Percentiles rank a stretch among this genome's conserved stretches.
Evolutionary conservation across 441 rosid genomes (phyloP).

Genomic region (Omphalea diandra): DNA sequence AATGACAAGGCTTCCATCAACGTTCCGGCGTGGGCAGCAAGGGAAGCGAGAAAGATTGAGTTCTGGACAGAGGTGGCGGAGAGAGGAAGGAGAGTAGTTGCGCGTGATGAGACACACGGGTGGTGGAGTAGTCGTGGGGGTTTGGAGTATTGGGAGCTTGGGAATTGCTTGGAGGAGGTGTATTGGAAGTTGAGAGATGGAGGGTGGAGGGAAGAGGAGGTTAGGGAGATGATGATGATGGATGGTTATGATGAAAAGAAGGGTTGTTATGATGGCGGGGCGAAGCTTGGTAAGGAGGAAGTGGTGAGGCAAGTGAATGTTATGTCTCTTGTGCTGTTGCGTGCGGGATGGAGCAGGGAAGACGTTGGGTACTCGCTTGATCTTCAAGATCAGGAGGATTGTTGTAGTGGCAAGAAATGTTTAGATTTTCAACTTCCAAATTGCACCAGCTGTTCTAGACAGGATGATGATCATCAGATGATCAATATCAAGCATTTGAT

Average conservation of each 20-base stretch:
- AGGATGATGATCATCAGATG: conserved; percentile 21
- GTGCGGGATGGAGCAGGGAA: conserved; percentile 58
- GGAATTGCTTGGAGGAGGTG: conserved; percentile 57
- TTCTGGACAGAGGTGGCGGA: conserved; percentile 83
- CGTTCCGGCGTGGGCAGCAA: conserved; percentile 59
- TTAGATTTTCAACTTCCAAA: conserved; percentile 11
- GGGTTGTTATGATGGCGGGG: conserved; percentile 7
- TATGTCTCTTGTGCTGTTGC: conserved; percentile 33
- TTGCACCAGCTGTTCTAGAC: conserved; percentile 4
- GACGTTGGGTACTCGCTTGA: conserved; percentile 60
- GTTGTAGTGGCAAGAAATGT: neutral
- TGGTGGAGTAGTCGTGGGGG: conserved; percentile 55
- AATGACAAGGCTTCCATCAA: conserved; percentile 8
- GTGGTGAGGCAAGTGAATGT: conserved; percentile 27
- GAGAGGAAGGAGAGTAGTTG: conserved; percentile 41
- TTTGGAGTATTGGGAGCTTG: conserved; percentile 22
- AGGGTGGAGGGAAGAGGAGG: conserved; percentile 86
- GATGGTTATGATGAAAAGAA: conserved; percentile 34
- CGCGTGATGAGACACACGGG: conserved; percentile 30
- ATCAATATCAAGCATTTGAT: conserved; percentile 11
- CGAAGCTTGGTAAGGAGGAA: conserved; percentile 19
- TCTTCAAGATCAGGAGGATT: conserved; percentile 23
- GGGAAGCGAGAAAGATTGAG: conserved; percentile 42
- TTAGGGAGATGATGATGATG: conserved; percentile 69
- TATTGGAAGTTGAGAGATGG: conserved; percentile 65